Evolutionary conservation across 495 filamentous ascomycete species (phyloP), one percentile per base, ranked within the genome.

Genomic region (Aspergillus nanangensis): DNA sequence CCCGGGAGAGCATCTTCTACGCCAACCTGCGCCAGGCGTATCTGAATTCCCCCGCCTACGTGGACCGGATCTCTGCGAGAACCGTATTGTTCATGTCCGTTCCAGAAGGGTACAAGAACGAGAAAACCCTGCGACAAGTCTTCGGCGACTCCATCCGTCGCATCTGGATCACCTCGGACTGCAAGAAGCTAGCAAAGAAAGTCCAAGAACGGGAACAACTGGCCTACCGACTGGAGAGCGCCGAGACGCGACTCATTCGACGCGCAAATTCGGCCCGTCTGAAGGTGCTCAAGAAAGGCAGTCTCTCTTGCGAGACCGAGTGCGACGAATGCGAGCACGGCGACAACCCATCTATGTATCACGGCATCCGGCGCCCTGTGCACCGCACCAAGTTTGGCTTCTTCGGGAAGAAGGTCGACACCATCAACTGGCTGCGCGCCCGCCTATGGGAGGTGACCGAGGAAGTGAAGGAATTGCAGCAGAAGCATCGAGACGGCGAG

Each of bases 381-480:
- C 81, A 77, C 56, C 72, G 68, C 37, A 60, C 65, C 48, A 80
- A 75, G 49, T 57, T 69, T 66, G 80, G 70, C 21, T 57, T 69
- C 66, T 81, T 71, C 21, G 81, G 76, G 41, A 71, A 77, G 48
- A 83, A 86, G 52, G 89, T 95, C 23, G 90, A 96, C 65, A 88
- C 88, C 0, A 95, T 96, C 63, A 78, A 87, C 53, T 95, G 88
- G 82, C 85, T 81, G 62, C 87, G 90, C 31, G 58, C 71, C 3
- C 75, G 88, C 55, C 79, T 95, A 3, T 76, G 76, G 38, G 77
- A 76, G 38, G 68, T 90, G 23, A 83, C 87, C 44, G 84, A 88
- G 20, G 77, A 83, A 41, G 81, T 86, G 23, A 74, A 84, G 8
- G 60, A 67, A 8, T 72, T 84, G 29, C 90, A 95, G 60, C 69